These are phyloP conservation scores for Tricholoma sp. DNA, from an alignment of 768 basidiomycete genomes.

Conservation along the genomic window DNA sequence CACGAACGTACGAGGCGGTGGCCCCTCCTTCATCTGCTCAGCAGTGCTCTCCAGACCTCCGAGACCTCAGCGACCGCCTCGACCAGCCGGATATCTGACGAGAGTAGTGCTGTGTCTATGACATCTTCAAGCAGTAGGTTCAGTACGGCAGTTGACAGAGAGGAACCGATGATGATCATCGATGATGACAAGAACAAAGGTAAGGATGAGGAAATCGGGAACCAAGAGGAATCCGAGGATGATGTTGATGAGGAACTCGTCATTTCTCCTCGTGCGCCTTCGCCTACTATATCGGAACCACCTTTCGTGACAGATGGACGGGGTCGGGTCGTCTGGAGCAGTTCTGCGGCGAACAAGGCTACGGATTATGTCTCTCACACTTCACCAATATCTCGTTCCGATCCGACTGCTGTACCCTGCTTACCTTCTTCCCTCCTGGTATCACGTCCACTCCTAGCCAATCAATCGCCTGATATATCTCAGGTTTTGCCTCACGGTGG, in stretches of 20 bases:
- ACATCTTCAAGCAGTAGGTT: constrained; percentile 8
- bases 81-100: not conserved
- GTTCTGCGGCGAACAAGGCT: constrained; percentile 10
- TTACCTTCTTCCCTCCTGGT: not conserved
- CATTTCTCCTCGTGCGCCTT: not conserved
- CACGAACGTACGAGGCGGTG: not conserved
- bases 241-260: not conserved
- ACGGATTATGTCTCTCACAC: constrained; percentile 2
- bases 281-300: constrained; percentile 24
- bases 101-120: not conserved
- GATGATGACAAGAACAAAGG: not conserved
- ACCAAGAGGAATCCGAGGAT: not conserved
- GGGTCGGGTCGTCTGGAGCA: constrained; percentile 51
- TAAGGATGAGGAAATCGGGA: not conserved
- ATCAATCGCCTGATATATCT: not conserved
- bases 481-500: not conserved
- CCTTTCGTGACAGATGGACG: constrained; percentile 63
- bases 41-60: not conserved
- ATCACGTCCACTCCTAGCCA: not conserved
- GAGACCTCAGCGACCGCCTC: not conserved
- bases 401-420: not conserved
- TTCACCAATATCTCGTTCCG: not conserved
- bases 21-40: not conserved
- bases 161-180: constrained; percentile 1
- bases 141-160: constrained; percentile 10